Percentiles rank a stretch among this genome's conserved stretches.
These are phyloP conservation scores for Paecilomyces sp. DNA, from an alignment of 2,329 filamentous ascomycete genomes.

Conservation along the genomic window DNA sequence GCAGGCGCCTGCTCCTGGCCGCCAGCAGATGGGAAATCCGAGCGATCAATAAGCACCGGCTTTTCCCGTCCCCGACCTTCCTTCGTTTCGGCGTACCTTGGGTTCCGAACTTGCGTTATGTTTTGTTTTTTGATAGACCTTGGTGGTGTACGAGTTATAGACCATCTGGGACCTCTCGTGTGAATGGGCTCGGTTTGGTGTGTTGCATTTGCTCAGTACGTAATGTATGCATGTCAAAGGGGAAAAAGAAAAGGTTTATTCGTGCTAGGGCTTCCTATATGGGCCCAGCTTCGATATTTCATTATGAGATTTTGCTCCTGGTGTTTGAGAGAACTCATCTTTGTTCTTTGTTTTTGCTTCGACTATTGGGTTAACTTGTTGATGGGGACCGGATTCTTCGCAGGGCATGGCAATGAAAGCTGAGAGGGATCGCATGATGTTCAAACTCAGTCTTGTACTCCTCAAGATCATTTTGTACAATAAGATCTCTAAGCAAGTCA, in stretches of 20 bases:
- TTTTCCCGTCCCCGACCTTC: neutral
- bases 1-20: slow-evolving; percentile 10
- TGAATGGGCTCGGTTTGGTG: neutral
- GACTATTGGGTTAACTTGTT: neutral
- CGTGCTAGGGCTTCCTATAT: neutral
- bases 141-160: slow-evolving; percentile 19
- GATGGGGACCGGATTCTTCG: neutral
- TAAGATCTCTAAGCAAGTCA: neutral
- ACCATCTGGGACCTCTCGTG: slow-evolving; percentile 16
- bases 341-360: neutral
- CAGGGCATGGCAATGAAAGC: neutral
- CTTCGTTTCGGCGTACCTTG: neutral
- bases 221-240: neutral
- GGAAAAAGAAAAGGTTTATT: neutral
- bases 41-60: neutral
- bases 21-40: slow-evolving; percentile 8
- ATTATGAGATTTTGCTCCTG: neutral
- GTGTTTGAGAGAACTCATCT: neutral
- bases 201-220: neutral
- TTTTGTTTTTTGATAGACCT: slow-evolving; percentile 21
- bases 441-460: neutral
- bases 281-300: neutral
- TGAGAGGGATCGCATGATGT: neutral
- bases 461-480: neutral
- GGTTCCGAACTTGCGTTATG: slow-evolving; percentile 10